Base-by-base conservation (phyloP, 495 filamentous ascomycete genomes). In the Penicillium turbatum region DNA sequence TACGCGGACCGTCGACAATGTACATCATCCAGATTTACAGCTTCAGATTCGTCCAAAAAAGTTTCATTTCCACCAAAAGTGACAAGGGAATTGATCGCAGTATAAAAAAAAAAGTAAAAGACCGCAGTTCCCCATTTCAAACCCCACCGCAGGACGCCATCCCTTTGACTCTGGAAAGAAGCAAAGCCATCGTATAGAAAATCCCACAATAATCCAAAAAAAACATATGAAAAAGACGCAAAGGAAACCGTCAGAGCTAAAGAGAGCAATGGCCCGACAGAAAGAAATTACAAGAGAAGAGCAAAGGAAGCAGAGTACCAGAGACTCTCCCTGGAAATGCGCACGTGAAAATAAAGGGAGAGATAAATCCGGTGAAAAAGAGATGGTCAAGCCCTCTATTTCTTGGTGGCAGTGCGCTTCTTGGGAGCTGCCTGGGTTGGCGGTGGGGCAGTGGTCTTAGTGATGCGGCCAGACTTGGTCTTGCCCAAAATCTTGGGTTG, bases 401-500 rank as follows among this genome's bases (percentile, higher is more conserved):
- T 75, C 81, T 90, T 92, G 8, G 82, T 67, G 8, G 79, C 70
- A 8, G 79, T 70, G 47, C 78, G 80, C 75, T 82, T 82, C 44
- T 81, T 76, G 40, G 77, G 63, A 6, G 80, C 78, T 48, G 81
- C 81, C 67, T 87, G 84, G 19, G 81, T 70, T 5, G 57, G 50
- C 24, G 37, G 42, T 16, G 57, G 57, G 12, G 61, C 62, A 19
- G 80, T 77, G 15, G 82, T 81, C 85, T 96, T 96, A 40, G 89
- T 85, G 56, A 95, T 86, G 52, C 91, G 86, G 15, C 92, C 90
- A 17, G 90, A 87, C 83, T 96, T 96, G 69, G 92, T 95, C 81
- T 90, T 95, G 57, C 79, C 80, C 44, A 90, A 70, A 51, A 86
- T 78, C 60, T 87, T 82, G 57, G 86, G 79, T 75, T 90, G 85